Evolutionary conservation across 176 grass and related monocot genomes (phyloP).

Genomic region (Metroxylon sagu): DNA sequence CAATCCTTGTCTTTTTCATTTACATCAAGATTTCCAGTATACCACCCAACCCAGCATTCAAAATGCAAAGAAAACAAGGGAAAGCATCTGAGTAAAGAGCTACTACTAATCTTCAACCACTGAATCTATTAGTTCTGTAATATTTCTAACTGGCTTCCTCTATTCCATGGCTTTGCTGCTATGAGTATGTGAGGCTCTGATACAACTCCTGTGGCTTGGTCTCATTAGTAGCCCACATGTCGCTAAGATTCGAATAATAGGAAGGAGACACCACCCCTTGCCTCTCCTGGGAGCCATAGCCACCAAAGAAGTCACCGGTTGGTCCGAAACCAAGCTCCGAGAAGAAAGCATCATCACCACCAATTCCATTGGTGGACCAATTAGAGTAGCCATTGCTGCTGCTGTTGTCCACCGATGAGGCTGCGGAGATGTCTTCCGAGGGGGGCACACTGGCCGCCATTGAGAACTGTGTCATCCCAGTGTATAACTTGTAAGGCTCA

Average conservation of each 20-base stretch:
- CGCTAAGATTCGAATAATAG: neutral
- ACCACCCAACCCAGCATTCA: neutral
- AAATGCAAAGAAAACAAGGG: neutral
- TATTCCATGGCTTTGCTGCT: too few species aligned
- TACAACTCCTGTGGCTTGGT: too few species aligned
- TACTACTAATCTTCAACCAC: too few species aligned
- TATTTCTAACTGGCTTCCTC: too few species aligned
- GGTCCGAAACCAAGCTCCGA: neutral
- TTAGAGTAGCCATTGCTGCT: neutral
- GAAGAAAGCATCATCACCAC: neutral
- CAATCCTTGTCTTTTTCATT: too few species aligned
- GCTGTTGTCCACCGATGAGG: conserved; percentile 2
- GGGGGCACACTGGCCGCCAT: neutral
- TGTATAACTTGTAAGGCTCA: neutral
- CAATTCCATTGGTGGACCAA: neutral
- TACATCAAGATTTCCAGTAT: neutral
- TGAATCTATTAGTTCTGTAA: too few species aligned
- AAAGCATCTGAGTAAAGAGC: neutral
- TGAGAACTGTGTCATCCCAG: neutral
- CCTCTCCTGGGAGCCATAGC: neutral
- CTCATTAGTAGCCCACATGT: neutral
- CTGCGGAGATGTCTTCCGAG: neutral
- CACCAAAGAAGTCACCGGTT: neutral
- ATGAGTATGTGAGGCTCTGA: too few species aligned
- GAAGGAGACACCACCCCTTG: neutral